phyloP scores from a whole-genome alignment of 768 basidiomycete species.

The Boletus speciosus region DNA sequence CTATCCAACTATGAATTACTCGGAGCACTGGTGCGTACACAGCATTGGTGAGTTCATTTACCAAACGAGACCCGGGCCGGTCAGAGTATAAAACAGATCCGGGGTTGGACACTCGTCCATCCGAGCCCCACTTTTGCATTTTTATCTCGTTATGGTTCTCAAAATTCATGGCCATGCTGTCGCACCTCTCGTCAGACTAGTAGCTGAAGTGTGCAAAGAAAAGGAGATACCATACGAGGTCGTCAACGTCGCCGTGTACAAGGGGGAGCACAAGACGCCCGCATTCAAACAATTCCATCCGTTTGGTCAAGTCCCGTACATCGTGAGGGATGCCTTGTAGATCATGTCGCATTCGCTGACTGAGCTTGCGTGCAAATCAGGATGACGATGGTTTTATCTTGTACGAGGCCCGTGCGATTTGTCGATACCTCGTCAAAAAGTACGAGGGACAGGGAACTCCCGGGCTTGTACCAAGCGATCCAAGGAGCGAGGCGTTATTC shows the following conservation, averaged over 20 bases:
- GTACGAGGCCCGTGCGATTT: conserved; percentile 29
- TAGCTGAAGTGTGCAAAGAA: conserved; percentile 39
- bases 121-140: neutral
- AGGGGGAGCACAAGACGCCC: conserved; percentile 34
- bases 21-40: neutral
- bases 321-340: conserved; percentile 13
- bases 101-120: neutral
- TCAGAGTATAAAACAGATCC: conserved; percentile 2
- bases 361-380: conserved; percentile 1
- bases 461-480: conserved; percentile 16
- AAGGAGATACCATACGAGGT: conserved; percentile 38
- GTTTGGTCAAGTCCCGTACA: conserved; percentile 38
- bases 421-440: conserved; percentile 31
- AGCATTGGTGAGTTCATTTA: neutral
- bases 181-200: conserved; percentile 40
- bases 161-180: conserved; percentile 40
- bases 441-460: conserved; percentile 21
- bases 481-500: conserved; percentile 14
- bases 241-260: conserved; percentile 31
- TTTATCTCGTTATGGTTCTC: conserved; percentile 35
- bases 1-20: neutral
- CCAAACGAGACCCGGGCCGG: neutral
- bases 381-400: conserved; percentile 33
- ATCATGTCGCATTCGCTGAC: neutral
- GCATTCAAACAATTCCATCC: conserved; percentile 31